Conservation (phyloP, 768 basidiomycete species). For the Collybiopsis luxurians region DNA sequence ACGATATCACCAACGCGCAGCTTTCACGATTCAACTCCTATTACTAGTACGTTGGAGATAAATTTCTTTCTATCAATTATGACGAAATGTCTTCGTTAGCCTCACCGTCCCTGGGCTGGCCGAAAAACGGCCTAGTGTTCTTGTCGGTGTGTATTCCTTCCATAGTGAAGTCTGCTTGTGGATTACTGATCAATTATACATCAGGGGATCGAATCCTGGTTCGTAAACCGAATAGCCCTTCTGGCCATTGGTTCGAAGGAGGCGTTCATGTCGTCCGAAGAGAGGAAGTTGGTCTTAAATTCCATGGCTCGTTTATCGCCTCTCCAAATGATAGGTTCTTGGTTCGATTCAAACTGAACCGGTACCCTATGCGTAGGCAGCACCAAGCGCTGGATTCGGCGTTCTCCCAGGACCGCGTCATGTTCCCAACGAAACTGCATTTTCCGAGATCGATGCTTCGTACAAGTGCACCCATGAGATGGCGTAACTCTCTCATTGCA, state of each 20-base stretch:
- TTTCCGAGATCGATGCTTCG: constrained; percentile 15
- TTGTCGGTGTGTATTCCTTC: constrained; percentile 40
- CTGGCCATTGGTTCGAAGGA: constrained; percentile 56
- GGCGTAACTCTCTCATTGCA: constrained; percentile 40
- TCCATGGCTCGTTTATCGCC: constrained; percentile 41
- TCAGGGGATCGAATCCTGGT: constrained; percentile 56
- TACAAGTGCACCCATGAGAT: constrained; percentile 19
- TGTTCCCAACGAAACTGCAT: constrained; percentile 45
- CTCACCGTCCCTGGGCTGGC: constrained; percentile 49
- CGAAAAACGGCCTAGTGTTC: constrained; percentile 55
- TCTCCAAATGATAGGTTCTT: constrained; percentile 37
- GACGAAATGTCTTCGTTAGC: constrained; percentile 17
- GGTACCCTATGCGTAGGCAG: constrained; percentile 53
- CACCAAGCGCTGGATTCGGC: constrained; percentile 53
- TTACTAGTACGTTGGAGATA: constrained; percentile 34
- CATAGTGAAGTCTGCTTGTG: neutral
- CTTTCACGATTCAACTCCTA: constrained; percentile 27
- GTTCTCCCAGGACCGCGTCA: constrained; percentile 41
- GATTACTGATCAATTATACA: constrained; percentile 1
- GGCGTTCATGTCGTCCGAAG: constrained; percentile 51
- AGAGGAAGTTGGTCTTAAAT: constrained; percentile 49
- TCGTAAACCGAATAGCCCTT: constrained; percentile 32
- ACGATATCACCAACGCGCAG: constrained; percentile 29
- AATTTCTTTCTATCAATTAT: neutral
- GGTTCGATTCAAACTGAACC: constrained; percentile 57